Percentiles rank a stretch among this genome's conserved stretches.
Conservation (phyloP, 2,329 filamentous ascomycete genomes). For the Xylariaceae sp. region DNA sequence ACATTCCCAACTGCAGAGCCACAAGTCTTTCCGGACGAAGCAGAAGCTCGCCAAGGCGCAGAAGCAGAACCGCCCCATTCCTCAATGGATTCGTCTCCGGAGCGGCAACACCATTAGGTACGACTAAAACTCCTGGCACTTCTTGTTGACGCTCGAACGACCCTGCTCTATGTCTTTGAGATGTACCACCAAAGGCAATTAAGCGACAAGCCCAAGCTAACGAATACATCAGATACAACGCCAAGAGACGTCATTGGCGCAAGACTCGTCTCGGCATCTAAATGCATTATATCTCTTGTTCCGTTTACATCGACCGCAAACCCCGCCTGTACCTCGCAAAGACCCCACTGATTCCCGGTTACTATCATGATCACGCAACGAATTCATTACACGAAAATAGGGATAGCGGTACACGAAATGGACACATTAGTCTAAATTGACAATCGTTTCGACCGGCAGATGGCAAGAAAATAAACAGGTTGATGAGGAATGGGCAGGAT, state of each 20-base stretch:
- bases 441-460: slow-evolving; percentile 9
- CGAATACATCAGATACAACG: slow-evolving; percentile 82
- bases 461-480: slow-evolving; percentile 4
- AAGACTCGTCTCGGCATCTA: slow-evolving; percentile 99
- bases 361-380: slow-evolving; percentile 26
- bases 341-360: slow-evolving; percentile 28
- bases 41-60: slow-evolving; percentile 99
- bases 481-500: slow-evolving; percentile 25
- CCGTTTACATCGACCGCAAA: slow-evolving; percentile 37
- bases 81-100: slow-evolving; percentile 98
- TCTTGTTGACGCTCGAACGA: slow-evolving; percentile 17
- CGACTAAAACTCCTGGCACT: slow-evolving; percentile 47
- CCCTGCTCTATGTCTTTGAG: neutral
- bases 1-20: slow-evolving; percentile 69
- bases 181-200: neutral
- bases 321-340: slow-evolving; percentile 18
- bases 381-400: slow-evolving; percentile 17
- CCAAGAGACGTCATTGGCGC: slow-evolving; percentile 99
- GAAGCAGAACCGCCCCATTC: slow-evolving; percentile 99
- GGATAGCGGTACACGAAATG: slow-evolving; percentile 4
- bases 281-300: slow-evolving; percentile 61
- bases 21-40: slow-evolving; percentile 99
- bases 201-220: slow-evolving; percentile 9
- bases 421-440: slow-evolving; percentile 15
- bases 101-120: slow-evolving; percentile 99